Evolutionary conservation across 2,329 filamentous ascomycete genomes (phyloP).

Genomic region (Diaporthe sp.): DNA sequence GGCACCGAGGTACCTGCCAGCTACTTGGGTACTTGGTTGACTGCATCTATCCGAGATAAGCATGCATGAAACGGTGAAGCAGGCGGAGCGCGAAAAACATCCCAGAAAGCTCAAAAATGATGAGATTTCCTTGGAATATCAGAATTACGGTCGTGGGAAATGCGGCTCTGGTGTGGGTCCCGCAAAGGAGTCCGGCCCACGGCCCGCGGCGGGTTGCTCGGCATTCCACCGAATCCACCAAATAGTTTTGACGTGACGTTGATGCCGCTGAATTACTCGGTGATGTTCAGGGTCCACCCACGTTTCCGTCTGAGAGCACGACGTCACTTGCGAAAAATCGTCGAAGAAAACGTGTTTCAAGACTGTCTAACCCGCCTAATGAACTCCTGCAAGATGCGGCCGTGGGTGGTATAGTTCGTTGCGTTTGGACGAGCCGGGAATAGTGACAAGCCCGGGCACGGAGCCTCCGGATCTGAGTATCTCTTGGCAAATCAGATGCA

Average conservation of each 20-base stretch:
- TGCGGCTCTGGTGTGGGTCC: conserved; percentile 35
- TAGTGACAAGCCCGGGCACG: neutral
- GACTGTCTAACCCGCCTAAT: neutral
- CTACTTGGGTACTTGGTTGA: neutral
- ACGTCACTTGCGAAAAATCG: conserved; percentile 30
- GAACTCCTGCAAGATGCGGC: conserved; percentile 2
- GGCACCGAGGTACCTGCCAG: conserved; percentile 9
- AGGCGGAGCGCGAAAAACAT: conserved; percentile 19
- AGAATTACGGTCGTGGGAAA: conserved; percentile 30
- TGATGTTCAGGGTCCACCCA: conserved; percentile 25
- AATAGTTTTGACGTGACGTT: conserved; percentile 31
- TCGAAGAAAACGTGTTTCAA: conserved; percentile 19
- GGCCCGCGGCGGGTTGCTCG: conserved; percentile 30
- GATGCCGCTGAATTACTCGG: conserved; percentile 36
- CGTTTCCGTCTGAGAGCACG: neutral
- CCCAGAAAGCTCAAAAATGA: conserved; percentile 24
- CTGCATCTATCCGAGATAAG: neutral
- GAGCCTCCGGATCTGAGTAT: conserved; percentile 9
- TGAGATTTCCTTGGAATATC: conserved; percentile 30
- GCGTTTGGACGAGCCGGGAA: neutral
- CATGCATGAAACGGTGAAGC: conserved; percentile 20
- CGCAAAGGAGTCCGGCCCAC: conserved; percentile 25
- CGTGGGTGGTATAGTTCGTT: neutral
- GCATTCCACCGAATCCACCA: conserved; percentile 32
- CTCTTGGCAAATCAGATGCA: conserved; percentile 11